Evolutionary conservation across 768 basidiomycete species (phyloP).

Genomic region (Russula vinacea): DNA sequence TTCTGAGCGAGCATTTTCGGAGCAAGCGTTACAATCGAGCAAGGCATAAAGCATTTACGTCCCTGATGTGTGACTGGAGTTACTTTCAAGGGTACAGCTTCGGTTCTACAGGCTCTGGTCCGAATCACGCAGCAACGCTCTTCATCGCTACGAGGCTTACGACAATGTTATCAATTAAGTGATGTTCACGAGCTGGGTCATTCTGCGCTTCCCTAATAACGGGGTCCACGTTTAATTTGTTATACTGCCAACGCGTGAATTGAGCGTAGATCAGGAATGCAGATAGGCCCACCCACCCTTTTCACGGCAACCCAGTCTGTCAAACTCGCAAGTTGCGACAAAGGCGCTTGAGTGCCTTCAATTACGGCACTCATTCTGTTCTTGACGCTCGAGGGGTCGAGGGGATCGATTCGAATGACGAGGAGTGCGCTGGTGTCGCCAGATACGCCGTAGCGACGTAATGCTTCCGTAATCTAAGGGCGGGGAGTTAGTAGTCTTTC

Average conservation of each 20-base stretch:
- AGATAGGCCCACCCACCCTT: conserved; percentile 51
- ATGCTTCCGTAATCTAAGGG: conserved; percentile 80
- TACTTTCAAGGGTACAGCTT: neutral
- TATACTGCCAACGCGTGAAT: conserved; percentile 52
- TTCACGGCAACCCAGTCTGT: conserved; percentile 74
- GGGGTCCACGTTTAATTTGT: conserved; percentile 63
- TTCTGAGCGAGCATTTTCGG: neutral
- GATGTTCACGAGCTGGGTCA: conserved; percentile 39
- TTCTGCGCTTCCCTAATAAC: conserved; percentile 40
- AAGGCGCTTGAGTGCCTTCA: conserved; percentile 50
- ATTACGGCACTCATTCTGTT: conserved; percentile 57
- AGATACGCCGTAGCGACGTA: conserved; percentile 81
- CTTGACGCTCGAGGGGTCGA: conserved; percentile 44
- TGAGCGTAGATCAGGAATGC: conserved; percentile 32
- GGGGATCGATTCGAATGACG: conserved; percentile 62
- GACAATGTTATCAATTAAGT: conserved; percentile 61
- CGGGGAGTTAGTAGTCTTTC: no score
- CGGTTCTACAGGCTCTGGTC: neutral
- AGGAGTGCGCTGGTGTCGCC: conserved; percentile 61
- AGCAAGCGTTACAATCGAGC: neutral
- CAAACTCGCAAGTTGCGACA: conserved; percentile 44
- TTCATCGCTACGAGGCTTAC: conserved; percentile 82
- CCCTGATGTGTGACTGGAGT: neutral
- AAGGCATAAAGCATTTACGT: neutral
- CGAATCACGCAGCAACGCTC: conserved; percentile 45